phyloP scores from a whole-genome alignment of 1,139 yeast species.

The Magnusiomyces clavatus region DNA sequence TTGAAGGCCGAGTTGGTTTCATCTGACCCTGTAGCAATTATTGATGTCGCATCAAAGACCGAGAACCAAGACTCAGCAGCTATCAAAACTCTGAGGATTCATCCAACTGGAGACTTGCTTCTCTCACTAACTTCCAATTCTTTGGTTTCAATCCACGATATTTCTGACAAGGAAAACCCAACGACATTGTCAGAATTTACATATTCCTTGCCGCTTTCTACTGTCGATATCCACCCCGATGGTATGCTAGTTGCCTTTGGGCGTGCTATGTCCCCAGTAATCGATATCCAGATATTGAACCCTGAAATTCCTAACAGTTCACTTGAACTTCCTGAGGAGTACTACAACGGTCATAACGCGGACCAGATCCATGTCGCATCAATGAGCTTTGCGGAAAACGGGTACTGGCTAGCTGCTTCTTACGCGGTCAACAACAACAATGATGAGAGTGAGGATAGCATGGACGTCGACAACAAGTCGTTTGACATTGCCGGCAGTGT shows the following conservation, averaged over 20 bases:
- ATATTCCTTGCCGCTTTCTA: slow-evolving; percentile 3
- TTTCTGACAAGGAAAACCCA: not conserved
- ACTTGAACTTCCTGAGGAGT: slow-evolving; percentile 25
- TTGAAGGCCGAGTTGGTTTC: not conserved
- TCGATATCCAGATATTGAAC: no score
- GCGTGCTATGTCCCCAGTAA: no score
- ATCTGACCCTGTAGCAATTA: not conserved
- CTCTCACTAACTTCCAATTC: not conserved
- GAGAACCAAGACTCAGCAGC: slow-evolving; percentile 17
- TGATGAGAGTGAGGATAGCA: slow-evolving; percentile 11
- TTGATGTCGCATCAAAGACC: not conserved
- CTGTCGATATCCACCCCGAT: slow-evolving; percentile 47
- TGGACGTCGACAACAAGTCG: slow-evolving; percentile 14
- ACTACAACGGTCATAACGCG: slow-evolving; percentile 20
- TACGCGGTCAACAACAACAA: slow-evolving; percentile 21
- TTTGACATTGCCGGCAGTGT: slow-evolving; percentile 7
- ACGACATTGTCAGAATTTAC: not conserved
- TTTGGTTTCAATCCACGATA: slow-evolving; percentile 1
- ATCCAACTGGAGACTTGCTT: slow-evolving; percentile 2
- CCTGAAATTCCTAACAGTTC: slow-evolving; percentile 28
- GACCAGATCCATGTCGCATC: slow-evolving; percentile 30
- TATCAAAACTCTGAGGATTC: slow-evolving; percentile 1
- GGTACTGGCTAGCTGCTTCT: slow-evolving; percentile 50
- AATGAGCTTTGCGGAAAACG: slow-evolving; percentile 55
- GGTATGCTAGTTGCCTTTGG: slow-evolving; percentile 55